Evolutionary conservation across 805 yeast species (phyloP), one percentile per base, ranked within the genome.

Genomic region (Ogataea allantospora): DNA sequence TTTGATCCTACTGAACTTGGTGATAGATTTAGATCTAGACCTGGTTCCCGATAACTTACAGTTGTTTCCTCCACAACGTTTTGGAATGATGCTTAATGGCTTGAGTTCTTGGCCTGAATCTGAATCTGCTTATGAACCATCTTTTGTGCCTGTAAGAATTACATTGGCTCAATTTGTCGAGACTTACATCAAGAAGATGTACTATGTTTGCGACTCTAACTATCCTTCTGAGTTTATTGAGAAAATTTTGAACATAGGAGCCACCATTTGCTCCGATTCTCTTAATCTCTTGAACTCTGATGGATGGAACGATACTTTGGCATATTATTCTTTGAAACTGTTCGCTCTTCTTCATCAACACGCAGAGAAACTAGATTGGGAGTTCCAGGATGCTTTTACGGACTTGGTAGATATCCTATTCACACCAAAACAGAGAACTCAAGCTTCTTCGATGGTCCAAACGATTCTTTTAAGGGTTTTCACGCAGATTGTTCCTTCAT

Each of bases 31-130:
- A 2, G 67, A 65, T 17, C 46, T 47, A 6, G 67, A 60, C 12
- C 51, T 38, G 1, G 26, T 52, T 6, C 49, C 61, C 2, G 42
- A 42, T 5, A 29, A 33, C 4, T 62, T 60, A 30, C 60, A 55
- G n/a, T 67, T 78, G 2, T 61, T 84, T 17, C 82, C 86, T 6
- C 67, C 73, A 3, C 88, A 80, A 51, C 71, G 93, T 48, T 63
- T 82, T 26, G 72, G 68, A 28, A 76, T 83, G 86, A 60, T 82
- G 7, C 44, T 85, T 13, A 71, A 67, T 27, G 70, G 74, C 5
- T 46, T 88, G 1, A 53, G 58, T 4, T 61, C 60, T 13, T 82
- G 89, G 86, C 48, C 81, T 15, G 83, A 78, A 16, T 69, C 80
- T 11, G 87, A 77, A 14, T 48, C 71, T 34, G 77, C 83, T 1